phyloP scores from a whole-genome alignment of 768 basidiomycete species.

The Phlegmacium glaucopus region DNA sequence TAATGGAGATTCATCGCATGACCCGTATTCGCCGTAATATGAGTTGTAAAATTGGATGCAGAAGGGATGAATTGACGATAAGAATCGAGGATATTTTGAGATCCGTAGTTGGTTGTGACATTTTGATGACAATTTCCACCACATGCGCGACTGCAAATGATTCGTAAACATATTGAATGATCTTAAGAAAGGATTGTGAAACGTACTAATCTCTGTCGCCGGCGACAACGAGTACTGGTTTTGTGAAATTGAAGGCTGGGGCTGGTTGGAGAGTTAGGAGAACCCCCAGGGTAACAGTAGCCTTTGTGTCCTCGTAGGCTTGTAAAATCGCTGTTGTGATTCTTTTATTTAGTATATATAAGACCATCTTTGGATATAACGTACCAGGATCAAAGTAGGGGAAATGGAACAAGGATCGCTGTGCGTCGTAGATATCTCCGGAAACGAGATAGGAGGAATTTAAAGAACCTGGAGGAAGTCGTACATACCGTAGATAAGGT shows the following conservation, averaged over 20 bases:
- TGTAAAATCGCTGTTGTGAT: constrained; percentile 4
- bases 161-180: not conserved
- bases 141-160: constrained; percentile 13
- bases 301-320: constrained; percentile 8
- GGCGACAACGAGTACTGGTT: constrained; percentile 19
- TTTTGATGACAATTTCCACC: constrained; percentile 17
- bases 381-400: constrained; percentile 18
- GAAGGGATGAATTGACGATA: constrained; percentile 8
- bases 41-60: constrained; percentile 5
- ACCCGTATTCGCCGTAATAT: constrained; percentile 16
- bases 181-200: not conserved
- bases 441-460: constrained; percentile 14
- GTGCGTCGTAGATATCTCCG: constrained; percentile 12
- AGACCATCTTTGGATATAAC: too few species aligned
- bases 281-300: constrained; percentile 18
- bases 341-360: not conserved
- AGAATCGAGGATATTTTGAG: constrained; percentile 5
- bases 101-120: not conserved
- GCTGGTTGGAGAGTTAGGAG: constrained; percentile 11
- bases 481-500: too few species aligned
- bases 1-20: constrained; percentile 17
- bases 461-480: constrained; percentile 8
- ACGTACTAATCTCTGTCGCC: constrained; percentile 22
- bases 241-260: constrained; percentile 12
- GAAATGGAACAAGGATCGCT: constrained; percentile 16